Conservation (phyloP, 306 rosid species). For the Erythrophleum fordii region DNA sequence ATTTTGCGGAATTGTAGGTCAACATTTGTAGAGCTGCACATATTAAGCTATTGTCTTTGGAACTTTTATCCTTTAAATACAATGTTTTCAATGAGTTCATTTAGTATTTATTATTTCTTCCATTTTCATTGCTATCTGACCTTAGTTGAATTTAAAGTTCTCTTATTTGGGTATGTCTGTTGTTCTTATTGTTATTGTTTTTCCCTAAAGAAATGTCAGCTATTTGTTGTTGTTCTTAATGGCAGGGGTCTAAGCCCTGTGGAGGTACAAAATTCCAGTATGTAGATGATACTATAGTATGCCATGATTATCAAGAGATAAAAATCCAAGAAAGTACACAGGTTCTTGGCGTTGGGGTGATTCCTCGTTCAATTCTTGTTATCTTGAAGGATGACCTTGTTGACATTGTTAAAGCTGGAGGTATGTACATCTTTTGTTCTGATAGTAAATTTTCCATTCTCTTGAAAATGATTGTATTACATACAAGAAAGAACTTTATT, state of each 20-base stretch:
- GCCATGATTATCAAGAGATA: constrained; percentile 96
- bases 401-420: constrained; percentile 96
- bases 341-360: constrained; percentile 88
- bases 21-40: constrained; percentile 18
- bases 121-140: neutral
- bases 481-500: neutral
- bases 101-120: neutral
- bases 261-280: constrained; percentile 75
- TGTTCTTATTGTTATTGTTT: neutral
- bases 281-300: constrained; percentile 77
- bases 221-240: constrained; percentile 34
- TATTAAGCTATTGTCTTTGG: constrained; percentile 27
- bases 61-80: constrained; percentile 24
- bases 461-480: constrained; percentile 14
- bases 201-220: neutral
- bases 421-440: constrained; percentile 46
- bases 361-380: constrained; percentile 91
- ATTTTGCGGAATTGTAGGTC: constrained; percentile 11
- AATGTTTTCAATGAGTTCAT: constrained; percentile 9
- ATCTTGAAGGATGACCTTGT: constrained; percentile 92
- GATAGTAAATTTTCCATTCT: constrained; percentile 10
- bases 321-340: constrained; percentile 94
- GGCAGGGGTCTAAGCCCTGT: constrained; percentile 68
- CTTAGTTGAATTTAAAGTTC: constrained; percentile 1
- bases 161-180: constrained; percentile 22